Evolutionary conservation across 306 rosid species (phyloP).

Genomic region (Medicago ruthenica): DNA sequence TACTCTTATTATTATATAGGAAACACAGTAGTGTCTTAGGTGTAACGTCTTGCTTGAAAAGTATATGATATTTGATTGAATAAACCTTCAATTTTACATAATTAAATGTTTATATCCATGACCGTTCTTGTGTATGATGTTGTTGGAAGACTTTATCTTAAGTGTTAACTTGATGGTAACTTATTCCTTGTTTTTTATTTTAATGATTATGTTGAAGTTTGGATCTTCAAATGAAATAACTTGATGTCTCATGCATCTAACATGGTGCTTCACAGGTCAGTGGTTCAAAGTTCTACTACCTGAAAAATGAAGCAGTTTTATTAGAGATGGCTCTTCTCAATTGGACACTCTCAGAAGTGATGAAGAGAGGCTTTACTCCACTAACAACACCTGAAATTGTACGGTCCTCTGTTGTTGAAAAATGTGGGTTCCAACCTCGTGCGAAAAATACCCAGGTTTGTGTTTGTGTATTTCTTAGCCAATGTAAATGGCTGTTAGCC

Average conservation of each 20-base stretch:
- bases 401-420: conserved; percentile 93
- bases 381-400: conserved; percentile 92
- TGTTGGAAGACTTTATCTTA: conserved; percentile 17
- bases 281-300: conserved; percentile 94
- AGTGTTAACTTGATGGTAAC: conserved; percentile 6
- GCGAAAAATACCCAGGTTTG: conserved; percentile 91
- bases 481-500: no score
- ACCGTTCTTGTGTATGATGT: neutral
- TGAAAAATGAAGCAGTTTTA: conserved; percentile 89
- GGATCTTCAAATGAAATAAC: conserved; percentile 26
- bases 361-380: conserved; percentile 86
- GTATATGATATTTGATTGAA: conserved; percentile 32
- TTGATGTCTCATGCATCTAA: conserved; percentile 34
- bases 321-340: conserved; percentile 88
- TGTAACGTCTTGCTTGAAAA: conserved; percentile 26
- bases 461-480: neutral
- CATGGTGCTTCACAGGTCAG: conserved; percentile 71
- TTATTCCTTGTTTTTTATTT: conserved; percentile 6
- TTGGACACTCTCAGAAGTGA: conserved; percentile 92
- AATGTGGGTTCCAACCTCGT: conserved; percentile 97
- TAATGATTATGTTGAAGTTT: conserved; percentile 22
- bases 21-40: neutral
- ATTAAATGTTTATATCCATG: conserved; percentile 21
- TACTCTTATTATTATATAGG: conserved; percentile 8
- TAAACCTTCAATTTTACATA: neutral